Conservation (phyloP, 2,329 filamentous ascomycete genomes). For the Septoria linicola region DNA sequence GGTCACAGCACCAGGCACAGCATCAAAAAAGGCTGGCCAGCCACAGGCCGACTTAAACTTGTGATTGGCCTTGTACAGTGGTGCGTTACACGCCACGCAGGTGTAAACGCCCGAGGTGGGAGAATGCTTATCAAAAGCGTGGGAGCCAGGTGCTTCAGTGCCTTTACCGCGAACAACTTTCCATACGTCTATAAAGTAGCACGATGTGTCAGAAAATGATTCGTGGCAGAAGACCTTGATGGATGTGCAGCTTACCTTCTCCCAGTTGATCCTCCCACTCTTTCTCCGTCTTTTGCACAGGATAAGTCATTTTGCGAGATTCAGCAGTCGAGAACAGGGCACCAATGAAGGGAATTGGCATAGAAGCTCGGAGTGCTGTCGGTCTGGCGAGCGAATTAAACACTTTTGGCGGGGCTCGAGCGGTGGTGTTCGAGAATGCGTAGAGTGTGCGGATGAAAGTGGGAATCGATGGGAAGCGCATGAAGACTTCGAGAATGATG, state of each 20-base stretch:
- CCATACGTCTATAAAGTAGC: too few species aligned
- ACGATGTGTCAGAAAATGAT: conserved; percentile 39
- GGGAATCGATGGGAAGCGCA: conserved; percentile 51
- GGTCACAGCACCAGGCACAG: conserved; percentile 83
- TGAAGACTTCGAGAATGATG: conserved; percentile 17
- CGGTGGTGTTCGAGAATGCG: conserved; percentile 48
- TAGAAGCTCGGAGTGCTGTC: conserved; percentile 49
- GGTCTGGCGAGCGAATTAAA: conserved; percentile 35
- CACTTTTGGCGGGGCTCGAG: conserved; percentile 29
- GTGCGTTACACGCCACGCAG: conserved; percentile 81
- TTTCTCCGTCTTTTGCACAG: conserved; percentile 74
- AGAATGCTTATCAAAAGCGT: conserved; percentile 84
- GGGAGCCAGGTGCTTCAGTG: conserved; percentile 77
- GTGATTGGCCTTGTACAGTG: conserved; percentile 87
- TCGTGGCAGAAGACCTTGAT: conserved; percentile 19
- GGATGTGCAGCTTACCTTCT: conserved; percentile 53
- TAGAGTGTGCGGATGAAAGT: conserved; percentile 51
- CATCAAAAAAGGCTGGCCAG: conserved; percentile 98
- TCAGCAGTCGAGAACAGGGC: conserved; percentile 67
- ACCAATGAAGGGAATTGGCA: conserved; percentile 78
- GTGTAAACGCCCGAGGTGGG: conserved; percentile 74
- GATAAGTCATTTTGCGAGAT: conserved; percentile 66
- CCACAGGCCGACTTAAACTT: conserved; percentile 97
- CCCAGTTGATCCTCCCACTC: conserved; percentile 89
- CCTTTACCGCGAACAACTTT: conserved; percentile 86